These are phyloP conservation scores for Cryptomeria japonica DNA, from an alignment of 75 land plant species.

Conservation along the genomic window DNA sequence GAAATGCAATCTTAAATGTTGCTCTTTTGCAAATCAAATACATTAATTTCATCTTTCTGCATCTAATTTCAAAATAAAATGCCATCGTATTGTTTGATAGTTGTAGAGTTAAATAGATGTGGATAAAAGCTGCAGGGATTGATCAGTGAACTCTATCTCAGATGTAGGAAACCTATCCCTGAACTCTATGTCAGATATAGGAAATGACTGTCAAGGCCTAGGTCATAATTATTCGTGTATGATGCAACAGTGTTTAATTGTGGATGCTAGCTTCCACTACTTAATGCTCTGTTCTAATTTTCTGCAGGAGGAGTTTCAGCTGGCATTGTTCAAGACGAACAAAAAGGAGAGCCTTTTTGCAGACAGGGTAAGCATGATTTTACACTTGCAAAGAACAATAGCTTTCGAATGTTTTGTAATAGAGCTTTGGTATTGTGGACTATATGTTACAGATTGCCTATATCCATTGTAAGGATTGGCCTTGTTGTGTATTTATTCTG, in stretches of 20 bases:
- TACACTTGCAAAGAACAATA: neutral
- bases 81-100: neutral
- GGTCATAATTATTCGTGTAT: neutral
- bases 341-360: slow-evolving; percentile 63
- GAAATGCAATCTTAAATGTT: neutral
- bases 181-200: neutral
- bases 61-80: neutral
- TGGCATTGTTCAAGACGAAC: slow-evolving; percentile 46
- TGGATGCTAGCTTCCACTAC: neutral
- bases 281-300: neutral
- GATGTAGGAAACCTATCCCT: neutral
- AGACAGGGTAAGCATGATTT: slow-evolving; percentile 30
- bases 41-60: neutral
- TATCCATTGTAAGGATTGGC: neutral
- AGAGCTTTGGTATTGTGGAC: neutral
- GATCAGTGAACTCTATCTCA: neutral
- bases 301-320: slow-evolving; percentile 51
- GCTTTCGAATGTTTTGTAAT: neutral
- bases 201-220: neutral
- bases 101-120: neutral
- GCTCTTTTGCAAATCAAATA: neutral
- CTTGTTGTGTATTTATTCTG: neutral
- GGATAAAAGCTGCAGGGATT: neutral
- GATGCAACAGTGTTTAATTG: neutral
- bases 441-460: neutral